Evolutionary conservation across 306 rosid species (phyloP), one percentile per base, ranked within the genome.

Genomic region (Trifolium repens): DNA sequence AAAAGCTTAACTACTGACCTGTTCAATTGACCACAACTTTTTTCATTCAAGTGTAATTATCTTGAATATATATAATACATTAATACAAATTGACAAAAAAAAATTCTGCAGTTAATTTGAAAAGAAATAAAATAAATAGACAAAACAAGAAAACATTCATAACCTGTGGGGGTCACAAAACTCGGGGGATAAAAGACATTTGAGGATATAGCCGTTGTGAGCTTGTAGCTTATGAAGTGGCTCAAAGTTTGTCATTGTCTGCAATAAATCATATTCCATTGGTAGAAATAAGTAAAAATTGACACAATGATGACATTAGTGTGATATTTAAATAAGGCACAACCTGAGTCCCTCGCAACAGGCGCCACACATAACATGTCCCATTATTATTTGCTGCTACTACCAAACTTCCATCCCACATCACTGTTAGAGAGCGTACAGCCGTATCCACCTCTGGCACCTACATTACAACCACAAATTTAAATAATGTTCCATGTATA

Each of bases 341-440:
- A 81, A 96, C 99, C 98, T 92, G 99, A 75, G 91, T 88, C 53
- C 99, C 99, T 39, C 89, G 93, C 81, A 92, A 74, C 83, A 96
- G 82, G 81, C 97, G 98, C 99, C 99, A 96, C 81, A 96, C 99
- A 57, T 90, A 96, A 79, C 99, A 96, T 8, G 98, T 96, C 79
- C 99, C 98, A 17, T 89, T 85, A 85, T 96, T 96, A 90, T 96
- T 96, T 83, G 98, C 99, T 46, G 99, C 98, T 80, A 96, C 99
- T 64, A 96, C 99, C 89, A 96, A 75, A 86, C 97, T 96, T 35
- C 99, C 99, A 81, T 96, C 99, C 99, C 99, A 92, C 99, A 96
- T 96, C 44, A 96, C 96, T 35, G 99, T 96, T 68, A 92, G 80
- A 30, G 98, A 96, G 82, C 99, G 96, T 58, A 96, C 99, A 42